These are phyloP conservation scores for Coccinonectria pachysandricola DNA, from an alignment of 2,329 filamentous ascomycete genomes.

Conservation along the genomic window DNA sequence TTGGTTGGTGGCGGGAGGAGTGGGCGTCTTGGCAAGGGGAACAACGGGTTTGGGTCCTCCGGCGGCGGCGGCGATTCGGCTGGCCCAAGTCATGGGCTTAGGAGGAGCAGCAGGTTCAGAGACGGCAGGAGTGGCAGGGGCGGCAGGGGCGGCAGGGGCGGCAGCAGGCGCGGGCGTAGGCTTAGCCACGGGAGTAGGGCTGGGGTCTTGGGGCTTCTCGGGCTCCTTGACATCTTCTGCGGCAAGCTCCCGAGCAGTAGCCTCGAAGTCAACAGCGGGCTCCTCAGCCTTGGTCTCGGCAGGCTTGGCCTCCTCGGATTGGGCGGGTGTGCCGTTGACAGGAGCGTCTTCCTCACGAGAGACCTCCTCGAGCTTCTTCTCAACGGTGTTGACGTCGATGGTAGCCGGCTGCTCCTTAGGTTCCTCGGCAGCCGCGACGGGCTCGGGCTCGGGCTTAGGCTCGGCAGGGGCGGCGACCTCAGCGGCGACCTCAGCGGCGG, in stretches of 20 bases:
- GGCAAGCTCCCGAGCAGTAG: conserved; percentile 41
- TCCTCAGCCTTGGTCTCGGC: conserved; percentile 27
- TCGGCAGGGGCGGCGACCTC: conserved; percentile 23
- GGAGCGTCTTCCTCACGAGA: conserved; percentile 26
- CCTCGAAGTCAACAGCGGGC: conserved; percentile 33
- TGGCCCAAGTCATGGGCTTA: conserved; percentile 69
- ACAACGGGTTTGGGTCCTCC: conserved; percentile 43
- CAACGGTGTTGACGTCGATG: conserved; percentile 46
- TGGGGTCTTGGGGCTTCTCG: conserved; percentile 58
- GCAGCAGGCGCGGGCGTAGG: conserved; percentile 19
- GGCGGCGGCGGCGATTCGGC: conserved; percentile 50
- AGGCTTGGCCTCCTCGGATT: conserved; percentile 28
- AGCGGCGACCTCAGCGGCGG: conserved; percentile 17
- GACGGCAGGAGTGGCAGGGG: conserved; percentile 25
- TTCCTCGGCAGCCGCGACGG: conserved; percentile 15
- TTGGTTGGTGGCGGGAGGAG: conserved; percentile 36
- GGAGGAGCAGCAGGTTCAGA: conserved; percentile 35
- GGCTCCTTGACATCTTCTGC: conserved; percentile 45
- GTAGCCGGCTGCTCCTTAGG: conserved; percentile 17
- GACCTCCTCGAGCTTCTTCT: conserved; percentile 67
- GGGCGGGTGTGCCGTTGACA: conserved; percentile 22
- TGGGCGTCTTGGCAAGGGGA: conserved; percentile 47
- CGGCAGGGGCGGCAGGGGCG: conserved; percentile 33
- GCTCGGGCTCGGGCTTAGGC: conserved; percentile 12
- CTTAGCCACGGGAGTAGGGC: conserved; percentile 40